phyloP scores from a whole-genome alignment of 2,329 filamentous ascomycete genomes.

The Colletotrichum tofieldiae region DNA sequence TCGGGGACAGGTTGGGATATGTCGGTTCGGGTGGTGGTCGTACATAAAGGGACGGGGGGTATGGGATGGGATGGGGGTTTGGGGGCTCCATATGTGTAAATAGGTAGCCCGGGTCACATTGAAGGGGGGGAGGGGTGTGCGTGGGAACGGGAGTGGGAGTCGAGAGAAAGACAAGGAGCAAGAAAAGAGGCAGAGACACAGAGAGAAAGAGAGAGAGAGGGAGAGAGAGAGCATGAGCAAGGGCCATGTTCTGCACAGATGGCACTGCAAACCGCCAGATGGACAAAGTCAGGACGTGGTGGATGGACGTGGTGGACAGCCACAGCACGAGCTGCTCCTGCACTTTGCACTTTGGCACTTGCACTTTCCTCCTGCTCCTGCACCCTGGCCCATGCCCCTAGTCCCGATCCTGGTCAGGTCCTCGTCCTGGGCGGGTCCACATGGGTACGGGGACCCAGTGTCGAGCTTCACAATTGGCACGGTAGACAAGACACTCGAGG shows the following conservation, averaged over 20 bases:
- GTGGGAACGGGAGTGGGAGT: constrained; percentile 2
- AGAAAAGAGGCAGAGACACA: constrained; percentile 2
- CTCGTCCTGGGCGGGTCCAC: constrained; percentile 12
- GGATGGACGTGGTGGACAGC: constrained; percentile 6
- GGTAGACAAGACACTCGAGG: not conserved
- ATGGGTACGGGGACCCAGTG: constrained; percentile 40
- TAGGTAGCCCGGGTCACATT: constrained; percentile 16
- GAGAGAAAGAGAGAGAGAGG: not conserved
- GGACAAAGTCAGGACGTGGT: constrained; percentile 17
- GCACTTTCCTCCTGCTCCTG: constrained; percentile 3
- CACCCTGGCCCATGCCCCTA: constrained; percentile 31
- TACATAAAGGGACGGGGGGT: constrained; percentile 34
- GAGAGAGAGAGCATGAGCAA: not conserved
- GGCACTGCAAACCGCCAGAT: constrained; percentile 37
- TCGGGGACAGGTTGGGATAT: constrained; percentile 22
- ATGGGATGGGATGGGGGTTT: constrained; percentile 13
- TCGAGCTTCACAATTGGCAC: not conserved
- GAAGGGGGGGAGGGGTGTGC: not conserved
- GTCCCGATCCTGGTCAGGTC: constrained; percentile 31
- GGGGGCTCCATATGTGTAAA: constrained; percentile 41
- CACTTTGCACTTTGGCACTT: constrained; percentile 21
- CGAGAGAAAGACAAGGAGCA: not conserved
- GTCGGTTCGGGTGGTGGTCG: constrained; percentile 17
- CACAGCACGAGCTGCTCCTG: constrained; percentile 29
- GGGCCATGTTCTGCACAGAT: constrained; percentile 36